phyloP scores from a whole-genome alignment of 345 rosid species.

The Hypericum perforatum region DNA sequence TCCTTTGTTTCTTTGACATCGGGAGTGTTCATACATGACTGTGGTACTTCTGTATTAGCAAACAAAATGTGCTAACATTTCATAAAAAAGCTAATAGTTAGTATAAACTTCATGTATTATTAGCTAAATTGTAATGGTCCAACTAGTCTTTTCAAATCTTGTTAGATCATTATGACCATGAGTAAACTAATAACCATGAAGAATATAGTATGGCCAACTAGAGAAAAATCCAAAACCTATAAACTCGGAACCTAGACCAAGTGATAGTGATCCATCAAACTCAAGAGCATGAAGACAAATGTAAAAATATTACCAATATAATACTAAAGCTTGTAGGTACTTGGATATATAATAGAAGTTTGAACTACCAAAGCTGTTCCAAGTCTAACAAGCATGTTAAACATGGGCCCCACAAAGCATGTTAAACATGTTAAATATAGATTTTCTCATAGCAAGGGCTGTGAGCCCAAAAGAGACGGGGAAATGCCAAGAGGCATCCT shows the following conservation, averaged over 20 bases:
- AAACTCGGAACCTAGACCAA: slow-evolving; percentile 90
- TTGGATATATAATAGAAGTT: slow-evolving; percentile 62
- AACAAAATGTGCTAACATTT: too few relatives aligned
- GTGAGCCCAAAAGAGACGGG: slow-evolving; percentile 78
- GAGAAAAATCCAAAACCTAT: slow-evolving; percentile 1
- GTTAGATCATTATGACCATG: slow-evolving; percentile 47
- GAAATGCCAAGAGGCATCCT: slow-evolving; percentile 65
- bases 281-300: slow-evolving; percentile 76
- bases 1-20: too few relatives aligned
- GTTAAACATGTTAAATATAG: too few relatives aligned
- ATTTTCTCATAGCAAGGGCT: slow-evolving; percentile 96
- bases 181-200: slow-evolving; percentile 60
- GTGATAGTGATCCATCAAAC: slow-evolving; percentile 88
- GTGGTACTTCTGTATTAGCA: too few relatives aligned
- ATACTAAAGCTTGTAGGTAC: slow-evolving; percentile 64
- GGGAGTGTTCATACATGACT: too few relatives aligned
- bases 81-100: too few relatives aligned
- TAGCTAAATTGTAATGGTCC: too few relatives aligned
- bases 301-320: slow-evolving; percentile 75
- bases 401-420: slow-evolving; percentile 95
- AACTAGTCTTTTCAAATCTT: too few relatives aligned
- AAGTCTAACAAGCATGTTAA: slow-evolving; percentile 95
- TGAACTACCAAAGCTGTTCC: slow-evolving; percentile 73
- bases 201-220: slow-evolving; percentile 43
- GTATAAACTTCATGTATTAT: too few relatives aligned